Evolutionary conservation across 2,329 filamentous ascomycete genomes (phyloP).

Genomic region (Aureobasidium sp.): DNA sequence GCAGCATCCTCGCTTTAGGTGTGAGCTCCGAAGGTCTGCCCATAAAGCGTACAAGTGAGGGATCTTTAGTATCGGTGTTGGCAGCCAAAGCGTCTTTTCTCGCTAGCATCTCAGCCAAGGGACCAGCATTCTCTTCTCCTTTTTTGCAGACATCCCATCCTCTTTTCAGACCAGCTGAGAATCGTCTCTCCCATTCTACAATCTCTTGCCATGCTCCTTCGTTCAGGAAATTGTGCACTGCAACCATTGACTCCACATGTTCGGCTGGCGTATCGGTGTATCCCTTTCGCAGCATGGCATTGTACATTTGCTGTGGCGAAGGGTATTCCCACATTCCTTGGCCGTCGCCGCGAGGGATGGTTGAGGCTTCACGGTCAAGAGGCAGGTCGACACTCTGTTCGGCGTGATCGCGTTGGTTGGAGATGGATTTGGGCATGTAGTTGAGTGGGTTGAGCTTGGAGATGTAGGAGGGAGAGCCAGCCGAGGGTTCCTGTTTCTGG

Average conservation of each 20-base stretch:
- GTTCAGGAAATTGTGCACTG: slow-evolving; percentile 96
- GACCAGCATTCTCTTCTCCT: slow-evolving; percentile 29
- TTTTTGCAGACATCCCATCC: slow-evolving; percentile 29
- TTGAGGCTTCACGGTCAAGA: slow-evolving; percentile 73
- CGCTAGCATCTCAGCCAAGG: slow-evolving; percentile 22
- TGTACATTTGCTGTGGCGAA: slow-evolving; percentile 99
- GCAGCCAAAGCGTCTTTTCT: slow-evolving; percentile 18
- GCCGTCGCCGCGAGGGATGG: slow-evolving; percentile 77
- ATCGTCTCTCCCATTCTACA: slow-evolving; percentile 84
- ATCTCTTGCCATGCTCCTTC: slow-evolving; percentile 97
- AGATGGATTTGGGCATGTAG: slow-evolving; percentile 87
- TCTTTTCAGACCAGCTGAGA: slow-evolving; percentile 61
- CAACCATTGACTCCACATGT: slow-evolving; percentile 93
- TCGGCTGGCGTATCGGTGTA: slow-evolving; percentile 91
- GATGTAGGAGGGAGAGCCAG: slow-evolving; percentile 44
- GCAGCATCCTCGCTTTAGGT: slow-evolving; percentile 80
- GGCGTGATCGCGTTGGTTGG: slow-evolving; percentile 63
- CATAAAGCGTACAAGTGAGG: slow-evolving; percentile 78
- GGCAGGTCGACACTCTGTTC: slow-evolving; percentile 69
- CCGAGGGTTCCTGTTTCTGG: slow-evolving; percentile 21
- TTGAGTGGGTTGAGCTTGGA: slow-evolving; percentile 75
- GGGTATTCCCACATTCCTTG: slow-evolving; percentile 93
- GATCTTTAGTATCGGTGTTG: slow-evolving; percentile 43
- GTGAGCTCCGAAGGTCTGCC: slow-evolving; percentile 84
- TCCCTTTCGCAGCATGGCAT: slow-evolving; percentile 90